Percentiles rank a stretch among this genome's conserved stretches.
These are phyloP conservation scores for Pisolithus albus DNA, from an alignment of 768 basidiomycete genomes.

Conservation along the genomic window DNA sequence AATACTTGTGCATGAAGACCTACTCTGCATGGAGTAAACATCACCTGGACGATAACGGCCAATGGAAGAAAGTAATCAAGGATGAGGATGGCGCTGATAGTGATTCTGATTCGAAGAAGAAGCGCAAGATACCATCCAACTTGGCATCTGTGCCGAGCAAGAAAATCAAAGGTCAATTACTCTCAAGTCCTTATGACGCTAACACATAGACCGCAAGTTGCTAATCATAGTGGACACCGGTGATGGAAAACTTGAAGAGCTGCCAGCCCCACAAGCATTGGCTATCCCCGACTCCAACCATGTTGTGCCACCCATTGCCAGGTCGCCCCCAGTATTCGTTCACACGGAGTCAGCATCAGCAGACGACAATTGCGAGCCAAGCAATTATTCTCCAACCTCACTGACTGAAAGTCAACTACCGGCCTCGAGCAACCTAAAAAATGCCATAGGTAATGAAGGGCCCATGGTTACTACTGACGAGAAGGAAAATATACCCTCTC, in stretches of 20 bases:
- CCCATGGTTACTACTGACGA: no score
- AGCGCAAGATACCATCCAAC: not conserved
- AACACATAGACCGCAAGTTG: not conserved
- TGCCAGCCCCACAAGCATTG: no score
- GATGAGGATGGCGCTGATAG: not conserved
- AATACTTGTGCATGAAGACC: not conserved
- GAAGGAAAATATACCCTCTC: no score
- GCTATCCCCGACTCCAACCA: no score
- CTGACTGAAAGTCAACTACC: no score
- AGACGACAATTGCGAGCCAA: no score
- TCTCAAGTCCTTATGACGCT: not conserved
- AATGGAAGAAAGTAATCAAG: not conserved
- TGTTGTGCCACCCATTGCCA: no score
- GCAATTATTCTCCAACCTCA: no score
- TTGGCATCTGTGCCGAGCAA: not conserved
- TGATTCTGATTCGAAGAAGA: not conserved
- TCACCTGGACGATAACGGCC: not conserved
- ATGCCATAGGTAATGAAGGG: no score
- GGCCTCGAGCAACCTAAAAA: no score
- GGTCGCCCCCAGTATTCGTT: no score
- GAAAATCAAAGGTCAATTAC: not conserved
- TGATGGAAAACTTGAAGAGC: not conserved
- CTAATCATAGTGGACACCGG: not conserved
- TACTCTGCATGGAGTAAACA: not conserved
- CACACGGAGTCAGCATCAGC: no score